Base-by-base conservation (phyloP, 768 basidiomycete genomes). In the Rhodotorula graminis region DNA sequence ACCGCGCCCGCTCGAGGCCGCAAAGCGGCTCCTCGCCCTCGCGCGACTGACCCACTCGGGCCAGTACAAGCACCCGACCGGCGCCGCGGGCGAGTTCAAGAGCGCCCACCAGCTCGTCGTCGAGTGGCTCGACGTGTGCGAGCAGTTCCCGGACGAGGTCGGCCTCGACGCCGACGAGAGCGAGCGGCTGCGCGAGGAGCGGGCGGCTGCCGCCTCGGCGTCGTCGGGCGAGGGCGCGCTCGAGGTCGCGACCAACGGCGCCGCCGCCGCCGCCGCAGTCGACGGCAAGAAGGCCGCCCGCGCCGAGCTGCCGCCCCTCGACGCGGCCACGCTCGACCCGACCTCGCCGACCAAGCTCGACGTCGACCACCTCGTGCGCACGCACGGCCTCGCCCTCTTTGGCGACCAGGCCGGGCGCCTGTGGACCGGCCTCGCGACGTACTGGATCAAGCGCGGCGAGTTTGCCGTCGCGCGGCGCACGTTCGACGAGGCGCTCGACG, bases 381-480 rank as follows among this genome's bases (percentile, higher is more conserved):
- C 88, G 73, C 93, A 98, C 76, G 96, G 96, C 25, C 84, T 99
- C 37, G 84, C 84, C 4, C 84, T 94, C 27, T 98, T 97, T 82
- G 93, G 92, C 80, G 96, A 99, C 80, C 96, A 99, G 82, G 92
- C 94, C 4, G 96, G 96, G 19, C 87, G 92, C 62, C 82, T 99
- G 42, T 99, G 94, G 95, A 90, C 92, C 11, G 96, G 95, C 1
- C 82, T 98, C 42, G 94, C 94, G 2, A 97, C 94, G 0, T 98
- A 95, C 80, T 99, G 95, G 95, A 94, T 94, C 81, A 96, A 96
- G 82, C 88, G 93, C 11, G 92, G 87, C 65, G 96, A 98, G 80
- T 97, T 99, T 79, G 93, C 93, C 44, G 63, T 71, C 61, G 77
- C 78, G 25, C 70, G 72, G 27, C 33, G 57, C 62, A 92, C 90